phyloP scores from a whole-genome alignment of 306 rosid species.

The Prunus padus region DNA sequence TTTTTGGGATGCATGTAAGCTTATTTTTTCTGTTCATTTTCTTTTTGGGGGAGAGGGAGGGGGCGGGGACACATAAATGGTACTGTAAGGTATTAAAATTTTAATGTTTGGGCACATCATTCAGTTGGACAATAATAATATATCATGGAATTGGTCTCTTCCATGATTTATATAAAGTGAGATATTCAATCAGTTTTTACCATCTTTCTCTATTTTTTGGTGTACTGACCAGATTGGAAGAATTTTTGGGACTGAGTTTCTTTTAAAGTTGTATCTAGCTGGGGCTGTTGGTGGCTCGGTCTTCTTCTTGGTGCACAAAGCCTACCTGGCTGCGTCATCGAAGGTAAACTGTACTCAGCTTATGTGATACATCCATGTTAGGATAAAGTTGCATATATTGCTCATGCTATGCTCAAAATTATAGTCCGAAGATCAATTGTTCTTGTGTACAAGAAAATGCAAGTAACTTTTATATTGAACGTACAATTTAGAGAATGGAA shows the following conservation, averaged over 20 bases:
- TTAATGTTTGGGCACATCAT: too few species aligned
- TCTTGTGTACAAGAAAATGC: background rate
- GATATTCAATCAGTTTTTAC: background rate
- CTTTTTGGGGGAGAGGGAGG: too few species aligned
- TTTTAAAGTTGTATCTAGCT: conserved; percentile 78
- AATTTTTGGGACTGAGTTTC: conserved; percentile 61
- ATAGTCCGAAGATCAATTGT: background rate
- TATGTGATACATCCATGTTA: background rate
- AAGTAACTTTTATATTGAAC: background rate
- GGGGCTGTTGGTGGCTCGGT: conserved; percentile 82
- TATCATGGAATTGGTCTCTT: background rate
- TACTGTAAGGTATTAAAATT: too few species aligned
- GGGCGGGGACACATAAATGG: too few species aligned
- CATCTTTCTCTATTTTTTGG: conserved; percentile 9
- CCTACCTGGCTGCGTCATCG: conserved; percentile 58
- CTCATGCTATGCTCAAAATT: background rate
- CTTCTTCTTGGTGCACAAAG: conserved; percentile 61
- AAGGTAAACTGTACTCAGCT: conserved; percentile 44
- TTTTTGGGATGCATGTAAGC: conserved; percentile 73
- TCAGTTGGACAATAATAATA: background rate
- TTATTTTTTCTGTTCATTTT: conserved; percentile 17
- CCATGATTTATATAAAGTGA: background rate
- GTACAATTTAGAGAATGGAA: conserved; percentile 1
- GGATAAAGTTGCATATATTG: too few species aligned
- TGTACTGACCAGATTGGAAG: conserved; percentile 56